phyloP scores from a whole-genome alignment of 1,139 yeast species.

The Scheffersomyces titani region DNA sequence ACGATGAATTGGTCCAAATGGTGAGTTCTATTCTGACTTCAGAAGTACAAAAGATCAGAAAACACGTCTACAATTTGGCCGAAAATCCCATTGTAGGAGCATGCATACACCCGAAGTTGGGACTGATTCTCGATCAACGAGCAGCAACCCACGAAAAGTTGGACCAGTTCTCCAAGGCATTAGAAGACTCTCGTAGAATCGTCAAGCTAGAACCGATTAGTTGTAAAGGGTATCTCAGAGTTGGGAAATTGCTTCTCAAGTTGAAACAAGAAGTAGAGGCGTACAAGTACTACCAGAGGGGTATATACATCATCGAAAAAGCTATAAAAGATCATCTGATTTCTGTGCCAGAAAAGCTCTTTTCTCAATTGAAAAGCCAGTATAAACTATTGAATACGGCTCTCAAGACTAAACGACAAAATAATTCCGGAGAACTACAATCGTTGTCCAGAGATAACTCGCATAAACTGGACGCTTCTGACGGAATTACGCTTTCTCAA shows the following conservation, averaged over 20 bases:
- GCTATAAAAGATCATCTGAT: constrained; percentile 24
- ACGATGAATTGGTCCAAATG: constrained; percentile 19
- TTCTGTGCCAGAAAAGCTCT: constrained; percentile 29
- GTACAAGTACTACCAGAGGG: constrained; percentile 41
- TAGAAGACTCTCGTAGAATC: constrained; percentile 45
- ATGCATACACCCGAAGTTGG: constrained; percentile 26
- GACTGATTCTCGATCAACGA: constrained; percentile 45
- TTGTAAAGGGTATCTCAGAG: constrained; percentile 60
- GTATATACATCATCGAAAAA: constrained; percentile 30
- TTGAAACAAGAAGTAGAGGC: constrained; percentile 41
- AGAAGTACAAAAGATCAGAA: constrained; percentile 20
- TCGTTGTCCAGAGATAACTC: not conserved
- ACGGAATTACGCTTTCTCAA: not conserved
- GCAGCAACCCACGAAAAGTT: constrained; percentile 63
- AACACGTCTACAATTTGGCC: constrained; percentile 16
- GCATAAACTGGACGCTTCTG: not conserved
- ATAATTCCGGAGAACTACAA: not conserved
- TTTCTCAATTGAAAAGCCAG: constrained; percentile 23
- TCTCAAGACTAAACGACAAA: constrained; percentile 16
- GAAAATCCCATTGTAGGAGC: constrained; percentile 32
- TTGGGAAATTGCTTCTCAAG: constrained; percentile 44
- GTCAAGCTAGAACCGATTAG: constrained; percentile 53
- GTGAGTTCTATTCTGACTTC: constrained; percentile 11
- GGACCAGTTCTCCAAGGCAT: constrained; percentile 38
- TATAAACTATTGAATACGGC: constrained; percentile 23